Conservation (phyloP, 257 asterid genomes). For the Salvia rosmarinus region DNA sequence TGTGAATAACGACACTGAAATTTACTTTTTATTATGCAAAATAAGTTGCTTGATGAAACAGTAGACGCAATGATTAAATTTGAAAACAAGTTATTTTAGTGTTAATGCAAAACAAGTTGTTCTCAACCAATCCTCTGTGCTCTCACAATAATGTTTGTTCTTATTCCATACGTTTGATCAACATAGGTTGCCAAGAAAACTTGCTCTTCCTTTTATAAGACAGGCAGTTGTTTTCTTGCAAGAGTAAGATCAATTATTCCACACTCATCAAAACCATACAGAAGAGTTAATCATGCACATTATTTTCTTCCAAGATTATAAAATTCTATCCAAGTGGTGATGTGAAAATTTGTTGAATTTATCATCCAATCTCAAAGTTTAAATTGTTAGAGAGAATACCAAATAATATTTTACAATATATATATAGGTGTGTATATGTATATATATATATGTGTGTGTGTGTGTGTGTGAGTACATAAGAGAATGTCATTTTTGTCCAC, state of each 20-base stretch:
- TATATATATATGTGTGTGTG: too few relatives aligned
- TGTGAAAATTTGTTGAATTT: too few relatives aligned
- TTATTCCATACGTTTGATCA: slow-evolving; percentile 37
- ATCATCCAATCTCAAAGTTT: too few relatives aligned
- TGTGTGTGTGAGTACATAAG: too few relatives aligned
- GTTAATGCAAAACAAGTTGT: background rate
- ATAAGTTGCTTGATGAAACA: background rate
- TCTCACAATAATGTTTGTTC: background rate
- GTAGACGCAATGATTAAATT: slow-evolving; percentile 5
- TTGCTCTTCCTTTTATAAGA: background rate
- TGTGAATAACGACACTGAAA: background rate
- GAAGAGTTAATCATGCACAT: background rate
- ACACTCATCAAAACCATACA: background rate
- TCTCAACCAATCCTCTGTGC: slow-evolving; percentile 38
- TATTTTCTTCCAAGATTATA: background rate
- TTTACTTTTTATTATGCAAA: background rate
- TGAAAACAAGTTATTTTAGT: background rate
- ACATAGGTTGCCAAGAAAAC: slow-evolving; percentile 29
- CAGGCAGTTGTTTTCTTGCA: slow-evolving; percentile 7
- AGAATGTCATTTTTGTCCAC: background rate
- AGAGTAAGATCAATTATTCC: background rate
- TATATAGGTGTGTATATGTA: too few relatives aligned
- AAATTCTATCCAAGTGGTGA: background rate
- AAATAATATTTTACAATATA: background rate
- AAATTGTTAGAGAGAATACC: too few relatives aligned